phyloP scores from a whole-genome alignment of 177 flowering plant genomes.

The Tripterygium wilfordii region DNA sequence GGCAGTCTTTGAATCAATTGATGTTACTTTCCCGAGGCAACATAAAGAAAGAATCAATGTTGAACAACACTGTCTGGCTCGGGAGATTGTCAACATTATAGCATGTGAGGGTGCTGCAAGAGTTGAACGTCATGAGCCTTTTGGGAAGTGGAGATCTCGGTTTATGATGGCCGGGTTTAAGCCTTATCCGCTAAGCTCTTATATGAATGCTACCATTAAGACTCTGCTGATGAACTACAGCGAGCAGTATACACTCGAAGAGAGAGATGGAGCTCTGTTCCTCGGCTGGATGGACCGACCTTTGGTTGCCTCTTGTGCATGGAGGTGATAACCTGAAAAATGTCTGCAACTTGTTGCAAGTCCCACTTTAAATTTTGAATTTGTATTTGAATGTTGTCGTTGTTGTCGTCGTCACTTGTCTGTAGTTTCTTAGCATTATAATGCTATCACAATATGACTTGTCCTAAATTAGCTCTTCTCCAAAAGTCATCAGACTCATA shows the following conservation, averaged over 20 bases:
- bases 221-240: slow-evolving; percentile 43
- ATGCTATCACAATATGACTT: no score
- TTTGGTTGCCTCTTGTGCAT: slow-evolving; percentile 62
- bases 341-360: not conserved
- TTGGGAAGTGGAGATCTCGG: slow-evolving; percentile 64
- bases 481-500: no score
- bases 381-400: no score
- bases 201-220: slow-evolving; percentile 54
- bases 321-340: slow-evolving; percentile 30
- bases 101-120: slow-evolving; percentile 81
- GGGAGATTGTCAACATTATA: slow-evolving; percentile 69
- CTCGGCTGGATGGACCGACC: slow-evolving; percentile 72
- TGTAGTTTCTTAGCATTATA: no score
- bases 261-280: slow-evolving; percentile 56
- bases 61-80: slow-evolving; percentile 81
- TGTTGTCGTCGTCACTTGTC: no score
- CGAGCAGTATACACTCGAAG: slow-evolving; percentile 53
- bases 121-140: slow-evolving; percentile 68
- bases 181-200: slow-evolving; percentile 57
- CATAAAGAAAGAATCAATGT: slow-evolving; percentile 59
- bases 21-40: slow-evolving; percentile 53
- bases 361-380: no score
- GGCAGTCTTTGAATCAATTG: slow-evolving; percentile 74
- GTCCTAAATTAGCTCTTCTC: no score
- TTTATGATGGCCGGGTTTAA: slow-evolving; percentile 68